phyloP scores from a whole-genome alignment of 2,329 filamentous ascomycete genomes.

The Knoxdaviesia proteae region DNA sequence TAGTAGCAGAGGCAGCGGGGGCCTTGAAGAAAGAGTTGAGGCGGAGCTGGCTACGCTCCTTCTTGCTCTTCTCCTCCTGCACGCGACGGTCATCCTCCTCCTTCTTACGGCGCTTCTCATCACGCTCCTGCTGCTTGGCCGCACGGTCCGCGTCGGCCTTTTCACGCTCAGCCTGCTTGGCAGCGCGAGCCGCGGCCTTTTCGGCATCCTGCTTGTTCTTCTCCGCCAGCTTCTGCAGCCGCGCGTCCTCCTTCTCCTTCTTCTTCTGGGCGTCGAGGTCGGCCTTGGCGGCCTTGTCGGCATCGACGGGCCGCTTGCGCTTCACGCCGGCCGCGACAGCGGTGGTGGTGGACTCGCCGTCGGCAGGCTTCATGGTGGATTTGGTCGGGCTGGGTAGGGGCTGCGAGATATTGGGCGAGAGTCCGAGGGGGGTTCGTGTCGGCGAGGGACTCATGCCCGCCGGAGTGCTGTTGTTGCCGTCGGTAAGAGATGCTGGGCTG shows the following conservation, averaged over 20 bases:
- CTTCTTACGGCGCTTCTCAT: slow-evolving; percentile 26
- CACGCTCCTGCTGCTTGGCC: slow-evolving; percentile 18
- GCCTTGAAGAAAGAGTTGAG: slow-evolving; percentile 25
- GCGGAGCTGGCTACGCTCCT: slow-evolving; percentile 24
- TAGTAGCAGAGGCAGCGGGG: slow-evolving; percentile 13
- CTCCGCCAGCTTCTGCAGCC: slow-evolving; percentile 13
- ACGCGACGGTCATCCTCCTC: slow-evolving; percentile 22
- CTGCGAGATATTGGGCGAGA: slow-evolving; percentile 1
- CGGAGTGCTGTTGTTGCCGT: slow-evolving; percentile 19
- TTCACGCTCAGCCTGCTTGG: slow-evolving; percentile 18
- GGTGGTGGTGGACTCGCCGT: neutral
- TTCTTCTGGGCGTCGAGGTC: slow-evolving; percentile 16
- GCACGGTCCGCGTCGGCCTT: slow-evolving; percentile 20
- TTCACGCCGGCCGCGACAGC: slow-evolving; percentile 15
- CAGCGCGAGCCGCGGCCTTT: slow-evolving; percentile 11
- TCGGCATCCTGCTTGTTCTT: slow-evolving; percentile 13
- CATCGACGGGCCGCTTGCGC: slow-evolving; percentile 19
- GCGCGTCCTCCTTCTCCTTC: slow-evolving; percentile 14
- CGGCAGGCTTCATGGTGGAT: no score
- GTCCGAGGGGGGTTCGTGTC: slow-evolving; percentile 8
- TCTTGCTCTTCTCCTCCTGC: slow-evolving; percentile 25
- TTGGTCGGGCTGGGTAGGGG: no score
- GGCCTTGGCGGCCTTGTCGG: slow-evolving; percentile 17
- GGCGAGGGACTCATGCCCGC: neutral
- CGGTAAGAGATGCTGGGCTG: slow-evolving; percentile 14